phyloP scores from a whole-genome alignment of 2,329 filamentous ascomycete species.

The Pseudofabraea citricarpa region DNA sequence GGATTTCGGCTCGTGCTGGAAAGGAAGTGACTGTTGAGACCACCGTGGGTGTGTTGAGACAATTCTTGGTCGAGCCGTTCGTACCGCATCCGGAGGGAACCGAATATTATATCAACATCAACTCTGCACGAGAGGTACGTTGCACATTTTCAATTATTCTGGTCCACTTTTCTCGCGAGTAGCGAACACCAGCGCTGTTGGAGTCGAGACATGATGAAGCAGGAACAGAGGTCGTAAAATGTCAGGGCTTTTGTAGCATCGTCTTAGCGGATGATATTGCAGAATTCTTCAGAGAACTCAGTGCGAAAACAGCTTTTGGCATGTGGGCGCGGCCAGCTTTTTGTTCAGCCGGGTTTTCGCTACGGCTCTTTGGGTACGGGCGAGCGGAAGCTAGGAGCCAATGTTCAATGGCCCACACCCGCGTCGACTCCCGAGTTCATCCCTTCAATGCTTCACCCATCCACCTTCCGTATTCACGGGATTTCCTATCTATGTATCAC shows the following conservation, averaged over 20 bases:
- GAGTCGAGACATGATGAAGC: too few relatives aligned
- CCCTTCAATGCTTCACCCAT: constrained; percentile 5
- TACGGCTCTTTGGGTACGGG: constrained; percentile 14
- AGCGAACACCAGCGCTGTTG: too few relatives aligned
- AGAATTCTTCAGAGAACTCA: constrained; percentile 11
- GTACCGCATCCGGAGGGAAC: constrained; percentile 92
- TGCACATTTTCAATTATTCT: constrained; percentile 7
- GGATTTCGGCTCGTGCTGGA: constrained; percentile 87
- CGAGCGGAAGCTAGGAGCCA: constrained; percentile 25
- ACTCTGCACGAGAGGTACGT: constrained; percentile 98
- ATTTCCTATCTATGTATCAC: too few relatives aligned
- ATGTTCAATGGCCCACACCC: constrained; percentile 18
- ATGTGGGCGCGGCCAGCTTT: constrained; percentile 20
- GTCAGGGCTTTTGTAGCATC: too few relatives aligned
- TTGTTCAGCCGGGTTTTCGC: not conserved
- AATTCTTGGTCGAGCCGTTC: constrained; percentile 98
- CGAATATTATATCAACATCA: constrained; percentile 99
- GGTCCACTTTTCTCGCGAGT: not conserved
- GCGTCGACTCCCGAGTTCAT: constrained; percentile 6
- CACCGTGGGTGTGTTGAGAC: constrained; percentile 79
- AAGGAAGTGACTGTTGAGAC: constrained; percentile 94
- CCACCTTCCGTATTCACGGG: constrained; percentile 17
- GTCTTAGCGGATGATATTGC: constrained; percentile 32
- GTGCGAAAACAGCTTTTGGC: constrained; percentile 6
- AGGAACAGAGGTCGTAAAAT: too few relatives aligned